These are phyloP conservation scores for Phyllachora maydis DNA, from an alignment of 2,329 filamentous ascomycete species.

Conservation along the genomic window DNA sequence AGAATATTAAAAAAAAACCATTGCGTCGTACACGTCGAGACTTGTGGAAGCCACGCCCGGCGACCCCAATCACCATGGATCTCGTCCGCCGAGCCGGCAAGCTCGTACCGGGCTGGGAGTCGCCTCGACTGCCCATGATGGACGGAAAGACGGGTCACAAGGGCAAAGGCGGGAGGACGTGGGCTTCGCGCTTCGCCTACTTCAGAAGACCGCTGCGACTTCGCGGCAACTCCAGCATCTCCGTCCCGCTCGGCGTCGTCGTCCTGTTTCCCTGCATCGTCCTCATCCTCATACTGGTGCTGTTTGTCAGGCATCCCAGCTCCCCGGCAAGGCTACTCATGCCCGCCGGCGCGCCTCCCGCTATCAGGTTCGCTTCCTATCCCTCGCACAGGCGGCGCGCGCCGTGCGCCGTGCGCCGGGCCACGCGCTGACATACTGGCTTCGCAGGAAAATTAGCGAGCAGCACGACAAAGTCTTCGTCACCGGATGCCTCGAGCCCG, in stretches of 20 bases:
- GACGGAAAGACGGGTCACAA: conserved; percentile 23
- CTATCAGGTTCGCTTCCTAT: conserved; percentile 61
- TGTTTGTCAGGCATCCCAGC: conserved; percentile 76
- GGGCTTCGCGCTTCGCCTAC: conserved; percentile 46
- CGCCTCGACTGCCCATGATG: conserved; percentile 23
- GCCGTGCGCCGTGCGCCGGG: too few relatives aligned
- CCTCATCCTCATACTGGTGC: conserved; percentile 71
- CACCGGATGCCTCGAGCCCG: conserved; percentile 67
- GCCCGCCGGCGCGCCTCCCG: conserved; percentile 70
- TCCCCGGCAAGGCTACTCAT: conserved; percentile 67
- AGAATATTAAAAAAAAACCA: background rate
- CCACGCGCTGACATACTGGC: conserved; percentile 1
- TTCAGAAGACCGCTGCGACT: conserved; percentile 73
- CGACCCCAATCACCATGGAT: conserved; percentile 23
- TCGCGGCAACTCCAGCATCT: conserved; percentile 79
- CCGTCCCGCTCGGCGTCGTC: conserved; percentile 80
- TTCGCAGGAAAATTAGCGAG: conserved; percentile 75
- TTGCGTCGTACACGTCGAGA: background rate
- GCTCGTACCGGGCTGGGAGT: conserved; percentile 20
- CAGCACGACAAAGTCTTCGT: conserved; percentile 94
- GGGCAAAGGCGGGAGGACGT: conserved; percentile 15
- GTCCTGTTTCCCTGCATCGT: conserved; percentile 84
- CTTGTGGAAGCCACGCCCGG: background rate
- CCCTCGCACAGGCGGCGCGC: too few relatives aligned
- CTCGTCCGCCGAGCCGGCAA: conserved; percentile 32